Evolutionary conservation across 2,329 filamentous ascomycete genomes (phyloP), one percentile per base, ranked within the genome.

Genomic region (Aspergillus unguis): DNA sequence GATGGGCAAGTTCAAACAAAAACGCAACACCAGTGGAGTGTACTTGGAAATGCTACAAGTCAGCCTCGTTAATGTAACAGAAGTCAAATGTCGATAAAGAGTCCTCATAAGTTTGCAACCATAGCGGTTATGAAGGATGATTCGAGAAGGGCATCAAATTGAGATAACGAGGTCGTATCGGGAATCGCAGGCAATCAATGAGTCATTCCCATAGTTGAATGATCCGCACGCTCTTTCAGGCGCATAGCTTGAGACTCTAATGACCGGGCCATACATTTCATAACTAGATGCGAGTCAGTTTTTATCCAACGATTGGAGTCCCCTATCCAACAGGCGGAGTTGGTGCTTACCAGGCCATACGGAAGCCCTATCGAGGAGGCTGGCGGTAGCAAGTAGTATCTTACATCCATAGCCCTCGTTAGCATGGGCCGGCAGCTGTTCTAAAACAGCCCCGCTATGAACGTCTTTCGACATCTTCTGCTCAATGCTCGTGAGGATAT

Each of bases 331-430:
- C n/a, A 26, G 23, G 17, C 11, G 6, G 44, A 33, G 17, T 10
- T 23, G 17, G 50, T 54, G 17, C 85, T 79, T 76, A 92, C 88
- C 86, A 70, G 92, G 92, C 92, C 94, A 99, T 28, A 96, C 90
- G 59, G 89, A 87, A 57, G 90, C 88, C 73, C 90, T 90, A 61
- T 92, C 88, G 57, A 97, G 80, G 80, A 95, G 88, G 72, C 90
- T 87, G 44, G 91, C 89, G 58, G 89, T 94, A 50, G 94, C 82
- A 64, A 88, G 83, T 63, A 96, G 75, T 44, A 96, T 85, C 75
- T 92, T 94, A 56, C 87, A 86, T 27, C 89, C 91, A 68, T 89
- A 94, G 33, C 92, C 91, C 50, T 83, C 84, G 64, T 85, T 77
- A 53, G 83, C 80, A 63, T 80, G 77, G 64, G 81, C 79, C 27